Conservation (phyloP, 345 rosid genomes). For the Populus tremula region DNA sequence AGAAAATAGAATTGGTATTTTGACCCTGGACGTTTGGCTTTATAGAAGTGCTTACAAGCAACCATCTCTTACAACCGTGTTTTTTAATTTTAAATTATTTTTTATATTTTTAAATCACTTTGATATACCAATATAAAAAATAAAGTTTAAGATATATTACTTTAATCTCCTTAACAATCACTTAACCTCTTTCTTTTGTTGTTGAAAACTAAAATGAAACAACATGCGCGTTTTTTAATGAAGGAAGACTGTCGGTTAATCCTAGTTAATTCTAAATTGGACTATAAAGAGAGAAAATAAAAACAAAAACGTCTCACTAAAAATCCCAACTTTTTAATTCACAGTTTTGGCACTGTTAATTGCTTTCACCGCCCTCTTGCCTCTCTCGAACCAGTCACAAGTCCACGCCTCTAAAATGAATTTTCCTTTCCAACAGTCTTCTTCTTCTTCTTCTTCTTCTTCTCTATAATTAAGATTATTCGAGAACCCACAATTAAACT, state of each 20-base stretch:
- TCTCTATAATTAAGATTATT: background rate
- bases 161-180: no score
- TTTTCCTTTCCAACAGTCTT: background rate
- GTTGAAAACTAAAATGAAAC: background rate
- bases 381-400: slow-evolving; percentile 47
- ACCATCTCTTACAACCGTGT: background rate
- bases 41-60: slow-evolving; percentile 17
- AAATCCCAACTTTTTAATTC: background rate
- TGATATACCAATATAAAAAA: no score
- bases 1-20: background rate
- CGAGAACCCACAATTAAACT: background rate
- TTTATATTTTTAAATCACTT: no score
- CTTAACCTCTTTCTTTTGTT: background rate
- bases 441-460: slow-evolving; percentile 14
- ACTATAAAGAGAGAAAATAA: background rate
- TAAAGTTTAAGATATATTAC: no score
- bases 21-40: background rate
- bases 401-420: slow-evolving; percentile 32
- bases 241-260: slow-evolving; percentile 24
- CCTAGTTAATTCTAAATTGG: slow-evolving; percentile 7
- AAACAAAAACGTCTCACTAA: background rate
- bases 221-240: background rate
- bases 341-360: background rate
- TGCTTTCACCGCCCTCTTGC: slow-evolving; percentile 17
- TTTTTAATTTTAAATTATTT: no score